Evolutionary conservation across 2,329 filamentous ascomycete genomes (phyloP).

Genomic region (Stagonosporopsis vannaccii): DNA sequence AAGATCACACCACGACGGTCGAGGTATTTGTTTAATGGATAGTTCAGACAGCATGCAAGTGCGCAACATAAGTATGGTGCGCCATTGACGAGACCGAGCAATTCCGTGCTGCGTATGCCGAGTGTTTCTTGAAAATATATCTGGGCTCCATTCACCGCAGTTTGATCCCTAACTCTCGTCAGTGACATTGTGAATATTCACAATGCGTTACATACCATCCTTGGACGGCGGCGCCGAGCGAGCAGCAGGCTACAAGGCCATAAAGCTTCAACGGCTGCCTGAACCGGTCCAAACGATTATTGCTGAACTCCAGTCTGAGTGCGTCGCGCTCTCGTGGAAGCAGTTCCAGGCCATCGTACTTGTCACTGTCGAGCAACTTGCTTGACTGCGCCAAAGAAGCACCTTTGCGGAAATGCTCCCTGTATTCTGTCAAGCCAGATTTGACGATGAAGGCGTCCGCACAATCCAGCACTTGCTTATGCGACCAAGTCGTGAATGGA

Average conservation of each 20-base stretch:
- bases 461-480: not conserved
- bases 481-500: not conserved
- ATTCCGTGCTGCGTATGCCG: conserved; percentile 15
- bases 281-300: conserved; percentile 28
- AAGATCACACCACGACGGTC: conserved; percentile 32
- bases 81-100: conserved; percentile 27
- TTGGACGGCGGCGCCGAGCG: conserved; percentile 31
- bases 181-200: conserved; percentile 5
- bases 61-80: conserved; percentile 32
- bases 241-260: conserved; percentile 28
- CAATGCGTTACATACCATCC: conserved; percentile 21
- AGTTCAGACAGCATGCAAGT: conserved; percentile 30
- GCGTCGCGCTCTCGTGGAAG: not conserved
- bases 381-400: not conserved
- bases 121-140: not conserved
- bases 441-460: not conserved
- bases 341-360: not conserved
- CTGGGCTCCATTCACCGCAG: not conserved
- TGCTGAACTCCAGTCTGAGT: not conserved
- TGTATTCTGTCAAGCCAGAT: conserved; percentile 1
- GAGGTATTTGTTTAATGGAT: conserved; percentile 29
- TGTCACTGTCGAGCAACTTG: not conserved
- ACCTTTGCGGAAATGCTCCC: not conserved
- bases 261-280: conserved; percentile 33
- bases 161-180: not conserved